Evolutionary conservation across 495 filamentous ascomycete genomes (phyloP).

Genomic region (Staphylotrichum tortipilum): DNA sequence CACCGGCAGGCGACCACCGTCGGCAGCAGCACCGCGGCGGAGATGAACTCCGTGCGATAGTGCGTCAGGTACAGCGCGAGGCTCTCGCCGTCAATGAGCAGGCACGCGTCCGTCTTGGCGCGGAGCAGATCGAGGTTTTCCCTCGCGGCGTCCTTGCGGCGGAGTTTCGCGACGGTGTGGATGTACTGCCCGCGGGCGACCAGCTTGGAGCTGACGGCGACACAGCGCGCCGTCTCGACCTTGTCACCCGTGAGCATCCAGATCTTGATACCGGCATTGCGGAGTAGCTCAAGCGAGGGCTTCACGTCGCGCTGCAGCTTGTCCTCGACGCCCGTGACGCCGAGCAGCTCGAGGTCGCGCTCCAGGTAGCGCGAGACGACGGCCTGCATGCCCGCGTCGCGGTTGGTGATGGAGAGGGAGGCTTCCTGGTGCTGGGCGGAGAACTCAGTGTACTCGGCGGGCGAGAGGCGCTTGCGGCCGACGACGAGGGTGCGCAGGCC

Average conservation of each 20-base stretch:
- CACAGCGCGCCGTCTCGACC: slow-evolving; percentile 93
- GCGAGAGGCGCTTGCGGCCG: slow-evolving; percentile 71
- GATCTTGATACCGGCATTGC: slow-evolving; percentile 98
- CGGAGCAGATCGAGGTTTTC: slow-evolving; percentile 82
- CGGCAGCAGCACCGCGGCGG: slow-evolving; percentile 76
- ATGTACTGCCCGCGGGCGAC: slow-evolving; percentile 95
- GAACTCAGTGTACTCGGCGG: slow-evolving; percentile 72
- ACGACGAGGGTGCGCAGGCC: slow-evolving; percentile 91
- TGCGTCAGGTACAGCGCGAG: slow-evolving; percentile 73
- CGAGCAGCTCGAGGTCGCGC: slow-evolving; percentile 79
- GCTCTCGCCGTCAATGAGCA: slow-evolving; percentile 92
- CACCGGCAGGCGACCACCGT: slow-evolving; percentile 95
- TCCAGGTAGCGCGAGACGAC: slow-evolving; percentile 78
- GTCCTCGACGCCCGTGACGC: slow-evolving; percentile 96
- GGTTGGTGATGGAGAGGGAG: slow-evolving; percentile 64
- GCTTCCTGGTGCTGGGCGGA: slow-evolving; percentile 65
- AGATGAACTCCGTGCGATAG: slow-evolving; percentile 77
- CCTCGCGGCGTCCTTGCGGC: slow-evolving; percentile 67
- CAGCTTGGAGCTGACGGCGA: slow-evolving; percentile 87
- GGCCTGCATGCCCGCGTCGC: slow-evolving; percentile 71
- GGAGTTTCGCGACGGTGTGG: slow-evolving; percentile 81
- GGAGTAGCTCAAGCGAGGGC: slow-evolving; percentile 82
- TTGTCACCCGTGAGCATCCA: slow-evolving; percentile 99
- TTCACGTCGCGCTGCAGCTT: slow-evolving; percentile 94
- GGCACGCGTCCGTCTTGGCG: slow-evolving; percentile 75